Conservation (phyloP, 106 monocot genomes). For the Phalaenopsis equestris region DNA sequence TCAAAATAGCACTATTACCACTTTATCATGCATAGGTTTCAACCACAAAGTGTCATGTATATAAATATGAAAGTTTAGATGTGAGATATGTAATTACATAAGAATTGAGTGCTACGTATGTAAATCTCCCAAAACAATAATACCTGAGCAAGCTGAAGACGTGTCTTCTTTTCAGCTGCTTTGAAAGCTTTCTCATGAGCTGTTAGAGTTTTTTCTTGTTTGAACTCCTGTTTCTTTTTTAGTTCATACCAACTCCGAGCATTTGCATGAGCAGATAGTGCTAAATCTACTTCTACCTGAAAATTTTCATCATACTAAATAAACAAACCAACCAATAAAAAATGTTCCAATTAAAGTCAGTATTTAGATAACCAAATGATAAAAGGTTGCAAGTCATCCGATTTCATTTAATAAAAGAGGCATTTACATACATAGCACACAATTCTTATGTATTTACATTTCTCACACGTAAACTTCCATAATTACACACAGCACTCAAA, state of each 20-base stretch:
- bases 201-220: slow-evolving; percentile 91
- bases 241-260: slow-evolving; percentile 89
- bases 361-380: neutral
- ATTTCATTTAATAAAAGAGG: neutral
- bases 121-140: neutral
- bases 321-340: slow-evolving; percentile 1
- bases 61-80: too few species aligned
- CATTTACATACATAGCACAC: too few species aligned
- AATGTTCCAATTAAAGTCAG: neutral
- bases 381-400: neutral
- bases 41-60: too few species aligned
- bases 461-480: too few species aligned
- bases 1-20: too few species aligned
- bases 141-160: slow-evolving; percentile 91
- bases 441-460: too few species aligned
- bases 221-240: slow-evolving; percentile 93
- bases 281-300: slow-evolving; percentile 94
- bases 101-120: too few species aligned
- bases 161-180: slow-evolving; percentile 96
- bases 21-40: too few species aligned
- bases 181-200: slow-evolving; percentile 99
- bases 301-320: slow-evolving; percentile 1
- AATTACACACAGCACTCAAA: too few species aligned
- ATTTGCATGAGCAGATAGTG: slow-evolving; percentile 98
- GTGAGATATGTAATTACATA: too few species aligned